Base-by-base conservation (phyloP, 2,329 filamentous ascomycete genomes). In the Volutella citrinella region DNA sequence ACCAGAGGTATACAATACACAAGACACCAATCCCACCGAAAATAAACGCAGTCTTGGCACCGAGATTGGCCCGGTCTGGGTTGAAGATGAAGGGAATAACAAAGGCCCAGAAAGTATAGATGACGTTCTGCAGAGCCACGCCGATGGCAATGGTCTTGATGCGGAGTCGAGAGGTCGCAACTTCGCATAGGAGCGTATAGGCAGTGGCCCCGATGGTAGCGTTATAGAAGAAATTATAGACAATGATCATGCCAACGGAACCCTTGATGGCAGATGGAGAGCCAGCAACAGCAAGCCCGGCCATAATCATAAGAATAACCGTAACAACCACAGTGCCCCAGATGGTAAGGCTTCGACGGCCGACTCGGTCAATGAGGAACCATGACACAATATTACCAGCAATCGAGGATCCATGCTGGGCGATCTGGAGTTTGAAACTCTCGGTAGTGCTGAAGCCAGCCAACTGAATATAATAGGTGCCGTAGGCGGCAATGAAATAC, bases 1-100 rank as follows among this genome's bases (percentile, higher is more conserved):
- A 55, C 48, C 53, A 54, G 11, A 65, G 22, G 40, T 54, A 63
- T 12, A 59, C 41, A 7, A 57, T 39, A 16, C 43, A 57, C 8
- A 61, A 24, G 4, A 60, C 38, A 9, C 51, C 47, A 11, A 64
- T 34, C 0, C 48, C 59, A 6, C 61, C 62, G 43, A 67, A 68
- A 16, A 47, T 45, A 20, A 45, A 47, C 19, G 38, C 32, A 8
- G 43, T 34, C 36, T 45, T 47, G 21, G 42, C 42, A 18, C 44
- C 44, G 13, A 47, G 44, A 26, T 47, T 47, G 27, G 44, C 44
- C 27, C 45, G 34, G 14, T 44, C 41, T 10, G 42, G 38, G 42
- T 47, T 47, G 42, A 47, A 44, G 3, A 47, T 33, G 20, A 42
- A 47, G 12, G 44, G 44, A 17, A 45, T 45, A 19, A 43, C 42